Percentiles rank a stretch among this genome's conserved stretches.
Evolutionary conservation across 202 grass and related monocot genomes (phyloP).

Genomic region (Panicum virgatum): DNA sequence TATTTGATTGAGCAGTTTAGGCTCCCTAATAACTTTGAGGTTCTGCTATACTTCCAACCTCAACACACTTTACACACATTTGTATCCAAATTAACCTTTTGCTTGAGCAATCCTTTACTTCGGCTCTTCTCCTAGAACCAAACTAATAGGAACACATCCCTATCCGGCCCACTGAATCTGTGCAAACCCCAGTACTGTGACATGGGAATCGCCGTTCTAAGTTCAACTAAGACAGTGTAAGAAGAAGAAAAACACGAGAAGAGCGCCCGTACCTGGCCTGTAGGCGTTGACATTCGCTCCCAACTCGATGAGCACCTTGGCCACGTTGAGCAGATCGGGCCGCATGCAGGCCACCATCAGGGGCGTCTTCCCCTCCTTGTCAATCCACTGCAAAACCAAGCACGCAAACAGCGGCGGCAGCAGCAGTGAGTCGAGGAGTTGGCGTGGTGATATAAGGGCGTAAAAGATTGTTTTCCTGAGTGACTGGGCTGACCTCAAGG

Average conservation of each 20-base stretch:
- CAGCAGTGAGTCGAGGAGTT: background rate
- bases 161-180: background rate
- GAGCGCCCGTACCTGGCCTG: conserved; percentile 51
- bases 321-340: conserved; percentile 70
- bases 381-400: conserved; percentile 70
- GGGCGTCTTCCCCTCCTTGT: conserved; percentile 91
- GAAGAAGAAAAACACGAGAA: background rate
- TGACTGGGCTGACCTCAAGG: conserved; percentile 51
- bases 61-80: background rate
- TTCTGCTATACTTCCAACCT: background rate
- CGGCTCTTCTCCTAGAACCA: background rate
- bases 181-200: background rate
- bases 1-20: background rate
- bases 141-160: background rate
- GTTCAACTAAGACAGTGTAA: background rate
- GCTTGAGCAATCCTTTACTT: background rate
- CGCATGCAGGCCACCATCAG: conserved; percentile 79
- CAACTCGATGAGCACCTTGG: conserved; percentile 62
- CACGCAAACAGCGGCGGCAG: conserved; percentile 7
- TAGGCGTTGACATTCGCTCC: conserved; percentile 84
- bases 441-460: background rate
- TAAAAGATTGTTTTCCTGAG: background rate
- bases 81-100: background rate
- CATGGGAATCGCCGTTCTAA: background rate
- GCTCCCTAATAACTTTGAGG: background rate